Evolutionary conservation across 2,329 filamentous ascomycete genomes (phyloP).

Genomic region (Venturia asperata): DNA sequence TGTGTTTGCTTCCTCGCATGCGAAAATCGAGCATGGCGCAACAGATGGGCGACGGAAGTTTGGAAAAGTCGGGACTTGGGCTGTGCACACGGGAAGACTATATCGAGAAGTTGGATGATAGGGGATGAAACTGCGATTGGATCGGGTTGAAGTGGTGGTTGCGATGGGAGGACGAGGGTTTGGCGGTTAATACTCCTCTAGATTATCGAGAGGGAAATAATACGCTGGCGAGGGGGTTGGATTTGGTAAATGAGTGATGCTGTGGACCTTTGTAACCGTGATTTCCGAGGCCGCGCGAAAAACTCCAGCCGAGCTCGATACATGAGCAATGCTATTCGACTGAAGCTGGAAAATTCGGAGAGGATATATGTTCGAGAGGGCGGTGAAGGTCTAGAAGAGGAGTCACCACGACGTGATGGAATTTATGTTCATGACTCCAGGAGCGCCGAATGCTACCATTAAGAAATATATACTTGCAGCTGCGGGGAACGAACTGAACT

Average conservation of each 20-base stretch:
- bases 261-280: slow-evolving; percentile 41
- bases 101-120: slow-evolving; percentile 7
- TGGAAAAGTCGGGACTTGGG: slow-evolving; percentile 15
- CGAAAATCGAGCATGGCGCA: slow-evolving; percentile 18
- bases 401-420: slow-evolving; percentile 18
- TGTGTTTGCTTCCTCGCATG: slow-evolving; percentile 15
- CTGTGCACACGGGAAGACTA: slow-evolving; percentile 10
- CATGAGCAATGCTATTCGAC: not conserved
- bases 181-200: not conserved
- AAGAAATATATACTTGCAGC: slow-evolving; percentile 16
- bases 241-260: slow-evolving; percentile 50
- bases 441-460: slow-evolving; percentile 17
- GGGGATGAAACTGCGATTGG: not conserved
- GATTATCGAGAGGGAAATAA: slow-evolving; percentile 30
- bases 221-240: slow-evolving; percentile 56
- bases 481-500: slow-evolving; percentile 9
- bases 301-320: not conserved
- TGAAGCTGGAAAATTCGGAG: slow-evolving; percentile 12
- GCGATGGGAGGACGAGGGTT: not conserved
- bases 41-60: slow-evolving; percentile 15
- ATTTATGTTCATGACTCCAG: slow-evolving; percentile 13
- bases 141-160: not conserved
- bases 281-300: slow-evolving; percentile 4
- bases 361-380: slow-evolving; percentile 19
- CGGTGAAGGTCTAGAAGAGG: slow-evolving; percentile 9